Evolutionary conservation across 176 grass and related monocot species (phyloP), one percentile per base, ranked within the genome.

Genomic region (Thinopyrum elongatum): DNA sequence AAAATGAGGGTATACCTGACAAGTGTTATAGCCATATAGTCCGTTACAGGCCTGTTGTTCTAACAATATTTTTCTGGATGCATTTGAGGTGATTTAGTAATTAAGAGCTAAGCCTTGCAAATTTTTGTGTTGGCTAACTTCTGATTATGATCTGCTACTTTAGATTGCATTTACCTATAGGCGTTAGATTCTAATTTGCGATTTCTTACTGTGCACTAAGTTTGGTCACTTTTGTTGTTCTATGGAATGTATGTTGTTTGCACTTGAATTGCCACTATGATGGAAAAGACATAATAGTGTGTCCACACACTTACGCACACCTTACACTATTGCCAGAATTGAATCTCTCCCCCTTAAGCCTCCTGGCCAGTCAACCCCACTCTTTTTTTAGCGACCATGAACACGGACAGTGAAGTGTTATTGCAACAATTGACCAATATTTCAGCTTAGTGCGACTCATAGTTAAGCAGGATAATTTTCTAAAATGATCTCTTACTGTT

Each of bases 321-420:
- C 27, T 63, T 46, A 30, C 62, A 69, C 60, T 53, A 33, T 82
- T 65, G 75, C 64, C 49, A 58, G 21, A 77, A 78, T 51, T 25
- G 21, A 81, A 82, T 87, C 28, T 77, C 29, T 74, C 63, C 27
- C 13, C 17, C 26, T 84, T 57, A 80, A 55, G 64, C 59, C 76
- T 74, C 44, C 58, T 13, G 80, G 10, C 44, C 31, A 89, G 75
- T 16, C 76, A 74, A 65, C 39, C 15, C 17, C 44, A 70, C 72
- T 34, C 26, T 42, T 53, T 34, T 14, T 80, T 80, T 79, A 41
- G n/a, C 19, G 65, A 61, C 34, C 31, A 49, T 47, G 27, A 70
- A 26, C 22, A 78, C 19, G 26, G 28, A 64, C 42, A 29, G 11
- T 81, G 29, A 49, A 86, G n/a, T 65, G 4, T 42, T 64, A 75